phyloP scores from a whole-genome alignment of 805 yeast genomes.

The Sugiyamaella boreocaroliniensis region DNA sequence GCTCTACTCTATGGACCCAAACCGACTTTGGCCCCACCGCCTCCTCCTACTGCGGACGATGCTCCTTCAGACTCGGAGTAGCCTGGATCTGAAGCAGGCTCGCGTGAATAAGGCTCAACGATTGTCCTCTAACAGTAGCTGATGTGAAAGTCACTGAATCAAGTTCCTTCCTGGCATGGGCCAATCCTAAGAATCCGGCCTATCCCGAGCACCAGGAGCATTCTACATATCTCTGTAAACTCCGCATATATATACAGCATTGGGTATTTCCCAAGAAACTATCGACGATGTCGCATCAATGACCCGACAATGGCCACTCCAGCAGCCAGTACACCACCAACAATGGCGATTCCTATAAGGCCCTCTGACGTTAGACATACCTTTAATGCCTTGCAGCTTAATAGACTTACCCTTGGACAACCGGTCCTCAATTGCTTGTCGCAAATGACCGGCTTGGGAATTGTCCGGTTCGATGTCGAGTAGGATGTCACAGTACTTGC shows the following conservation, averaged over 20 bases:
- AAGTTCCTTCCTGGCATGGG: too few relatives aligned
- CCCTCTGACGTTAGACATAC: constrained; percentile 55
- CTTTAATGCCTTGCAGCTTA: background rate
- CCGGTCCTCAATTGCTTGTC: constrained; percentile 72
- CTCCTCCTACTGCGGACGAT: constrained; percentile 18
- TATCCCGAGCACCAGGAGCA: too few relatives aligned
- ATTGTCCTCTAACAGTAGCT: background rate
- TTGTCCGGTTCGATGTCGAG: constrained; percentile 78
- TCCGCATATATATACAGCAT: background rate
- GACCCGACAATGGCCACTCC: constrained; percentile 56
- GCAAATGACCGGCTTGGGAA: constrained; percentile 64
- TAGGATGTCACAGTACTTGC: constrained; percentile 75
- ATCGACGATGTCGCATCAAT: constrained; percentile 26
- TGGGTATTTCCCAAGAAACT: background rate
- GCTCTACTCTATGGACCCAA: constrained; percentile 37
- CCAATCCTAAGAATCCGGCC: too few relatives aligned
- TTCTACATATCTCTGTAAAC: background rate
- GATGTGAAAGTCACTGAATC: too few relatives aligned
- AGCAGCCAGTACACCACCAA: constrained; percentile 78
- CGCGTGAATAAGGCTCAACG: too few relatives aligned
- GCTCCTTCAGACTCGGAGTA: constrained; percentile 7
- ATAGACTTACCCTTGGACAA: constrained; percentile 48
- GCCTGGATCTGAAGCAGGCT: too few relatives aligned
- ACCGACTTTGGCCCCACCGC: constrained; percentile 11
- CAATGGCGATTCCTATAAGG: constrained; percentile 76